These are phyloP conservation scores for Chlamydomonas sp. DNA, from an alignment of 139 green algal genomes.

Conservation along the genomic window DNA sequence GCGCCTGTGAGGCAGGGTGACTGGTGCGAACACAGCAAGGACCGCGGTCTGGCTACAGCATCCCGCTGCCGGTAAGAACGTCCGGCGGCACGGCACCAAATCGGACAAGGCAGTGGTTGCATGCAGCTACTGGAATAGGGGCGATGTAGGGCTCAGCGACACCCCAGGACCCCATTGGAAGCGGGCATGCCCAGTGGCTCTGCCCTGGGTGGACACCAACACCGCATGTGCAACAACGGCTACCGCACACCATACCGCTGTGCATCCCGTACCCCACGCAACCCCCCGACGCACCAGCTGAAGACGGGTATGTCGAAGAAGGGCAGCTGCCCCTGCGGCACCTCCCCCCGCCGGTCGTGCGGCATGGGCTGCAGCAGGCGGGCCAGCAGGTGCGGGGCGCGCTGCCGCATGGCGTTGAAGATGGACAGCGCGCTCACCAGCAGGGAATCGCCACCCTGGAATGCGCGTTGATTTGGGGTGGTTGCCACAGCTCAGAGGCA, in stretches of 20 bases:
- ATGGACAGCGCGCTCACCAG: constrained; percentile 14
- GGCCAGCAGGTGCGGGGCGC: background rate
- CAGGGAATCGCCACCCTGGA: constrained; percentile 6
- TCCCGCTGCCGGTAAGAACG: no score
- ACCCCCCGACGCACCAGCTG: constrained; percentile 16
- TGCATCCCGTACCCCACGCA: background rate
- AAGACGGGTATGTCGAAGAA: constrained; percentile 37
- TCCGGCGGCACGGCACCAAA: no score
- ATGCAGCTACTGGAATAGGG: no score
- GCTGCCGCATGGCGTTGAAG: background rate
- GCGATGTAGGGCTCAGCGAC: no score
- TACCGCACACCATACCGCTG: background rate
- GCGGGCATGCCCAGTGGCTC: no score
- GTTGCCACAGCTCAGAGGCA: no score
- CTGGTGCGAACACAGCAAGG: no score
- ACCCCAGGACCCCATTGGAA: no score
- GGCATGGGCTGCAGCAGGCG: constrained; percentile 29
- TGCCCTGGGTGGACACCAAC: background rate
- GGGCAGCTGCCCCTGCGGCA: constrained; percentile 25
- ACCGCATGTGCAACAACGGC: background rate
- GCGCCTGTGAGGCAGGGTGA: no score
- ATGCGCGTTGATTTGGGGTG: no score
- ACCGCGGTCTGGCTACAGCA: no score
- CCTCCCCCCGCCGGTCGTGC: constrained; percentile 32
- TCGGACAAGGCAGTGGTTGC: no score